Percentiles rank a stretch among this genome's conserved stretches.
Evolutionary conservation across 139 green algal genomes (phyloP).

Genomic region (Diplosphaera chodatii): DNA sequence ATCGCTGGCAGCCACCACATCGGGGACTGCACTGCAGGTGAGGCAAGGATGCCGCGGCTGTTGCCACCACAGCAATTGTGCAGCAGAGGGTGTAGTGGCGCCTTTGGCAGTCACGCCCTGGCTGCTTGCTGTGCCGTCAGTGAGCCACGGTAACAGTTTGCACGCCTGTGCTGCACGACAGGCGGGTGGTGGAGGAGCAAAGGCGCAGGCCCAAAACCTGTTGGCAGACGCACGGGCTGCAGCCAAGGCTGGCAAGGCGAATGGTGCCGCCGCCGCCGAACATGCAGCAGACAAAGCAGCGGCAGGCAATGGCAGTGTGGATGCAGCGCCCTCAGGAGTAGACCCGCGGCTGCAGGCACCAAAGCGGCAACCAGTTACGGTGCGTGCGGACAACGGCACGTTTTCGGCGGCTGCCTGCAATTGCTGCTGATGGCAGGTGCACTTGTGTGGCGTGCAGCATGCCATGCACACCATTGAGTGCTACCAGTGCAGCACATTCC

Average conservation of each 20-base stretch:
- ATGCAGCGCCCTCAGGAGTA: background rate
- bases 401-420: too few relatives aligned
- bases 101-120: too few relatives aligned
- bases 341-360: background rate
- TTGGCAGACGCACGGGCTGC: slow-evolving; percentile 54
- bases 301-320: background rate
- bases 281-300: too few relatives aligned
- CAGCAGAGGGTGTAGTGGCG: too few relatives aligned
- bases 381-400: background rate
- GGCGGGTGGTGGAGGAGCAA: slow-evolving; percentile 51
- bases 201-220: slow-evolving; percentile 44
- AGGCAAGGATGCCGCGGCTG: too few relatives aligned
- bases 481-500: too few relatives aligned
- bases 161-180: background rate
- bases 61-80: too few relatives aligned
- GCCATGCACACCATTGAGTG: too few relatives aligned
- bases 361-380: background rate
- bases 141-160: too few relatives aligned
- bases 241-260: slow-evolving; percentile 6
- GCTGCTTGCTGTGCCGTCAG: too few relatives aligned
- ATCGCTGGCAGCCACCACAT: slow-evolving; percentile 4
- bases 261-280: background rate
- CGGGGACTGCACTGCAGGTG: slow-evolving; percentile 1
- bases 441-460: too few relatives aligned
- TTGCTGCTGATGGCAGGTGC: too few relatives aligned